A percentile compares a stretch with the other conserved stretches of the same genome.
Evolutionary conservation across 805 yeast species (phyloP).

Genomic region (Saccharomycopsis fermentans): DNA sequence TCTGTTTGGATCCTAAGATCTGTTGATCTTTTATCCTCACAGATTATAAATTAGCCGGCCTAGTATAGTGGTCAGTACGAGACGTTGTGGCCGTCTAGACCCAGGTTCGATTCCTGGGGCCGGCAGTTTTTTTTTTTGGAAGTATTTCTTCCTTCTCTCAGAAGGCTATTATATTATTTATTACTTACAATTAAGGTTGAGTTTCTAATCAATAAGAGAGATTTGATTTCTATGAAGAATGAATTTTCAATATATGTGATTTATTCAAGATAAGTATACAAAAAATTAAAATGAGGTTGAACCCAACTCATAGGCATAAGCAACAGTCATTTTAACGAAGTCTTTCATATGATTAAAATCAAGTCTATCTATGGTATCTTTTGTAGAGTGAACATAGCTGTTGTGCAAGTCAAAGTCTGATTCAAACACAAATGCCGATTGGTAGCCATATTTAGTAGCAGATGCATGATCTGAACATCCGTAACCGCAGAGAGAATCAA

Average conservation of each 20-base stretch:
- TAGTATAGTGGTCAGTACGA: constrained; percentile 34
- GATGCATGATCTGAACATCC: constrained; percentile 93
- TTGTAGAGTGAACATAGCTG: constrained; percentile 62
- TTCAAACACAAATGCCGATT: constrained; percentile 76
- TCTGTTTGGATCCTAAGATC: too few relatives aligned
- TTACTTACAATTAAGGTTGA: too few relatives aligned
- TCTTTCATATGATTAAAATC: constrained; percentile 72
- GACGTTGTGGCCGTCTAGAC: constrained; percentile 33
- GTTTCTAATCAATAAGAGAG: too few relatives aligned
- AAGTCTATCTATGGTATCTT: constrained; percentile 74
- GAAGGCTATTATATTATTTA: too few relatives aligned
- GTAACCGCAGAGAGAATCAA: constrained; percentile 76
- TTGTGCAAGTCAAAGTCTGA: constrained; percentile 53
- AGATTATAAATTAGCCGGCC: constrained; percentile 24
- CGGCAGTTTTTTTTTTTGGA: constrained; percentile 24
- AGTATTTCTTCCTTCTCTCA: background rate
- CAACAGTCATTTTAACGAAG: constrained; percentile 70
- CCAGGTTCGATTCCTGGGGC: constrained; percentile 33
- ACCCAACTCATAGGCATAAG: constrained; percentile 63
- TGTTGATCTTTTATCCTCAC: too few relatives aligned
- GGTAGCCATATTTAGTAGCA: constrained; percentile 74
- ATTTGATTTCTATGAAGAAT: too few relatives aligned
- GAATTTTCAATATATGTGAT: too few relatives aligned
- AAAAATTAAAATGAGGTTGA: constrained; percentile 22
- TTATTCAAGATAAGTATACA: background rate